phyloP scores from a whole-genome alignment of 2,329 filamentous ascomycete species.

The Colletotrichum sp. region DNA sequence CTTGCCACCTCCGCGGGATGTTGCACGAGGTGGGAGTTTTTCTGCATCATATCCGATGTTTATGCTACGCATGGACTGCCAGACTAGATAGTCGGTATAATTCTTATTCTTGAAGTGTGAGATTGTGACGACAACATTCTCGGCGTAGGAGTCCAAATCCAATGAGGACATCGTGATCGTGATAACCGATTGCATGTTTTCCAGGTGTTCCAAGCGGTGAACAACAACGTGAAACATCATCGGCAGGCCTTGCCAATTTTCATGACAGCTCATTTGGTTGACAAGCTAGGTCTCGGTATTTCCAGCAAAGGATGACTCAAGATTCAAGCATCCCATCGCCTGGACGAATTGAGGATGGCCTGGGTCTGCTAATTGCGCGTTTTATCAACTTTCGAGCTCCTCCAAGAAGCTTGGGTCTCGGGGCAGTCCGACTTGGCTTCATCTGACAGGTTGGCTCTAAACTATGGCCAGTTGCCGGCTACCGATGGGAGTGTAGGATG shows the following conservation, averaged over 20 bases:
- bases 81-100: neutral
- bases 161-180: neutral
- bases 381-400: neutral
- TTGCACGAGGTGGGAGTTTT: neutral
- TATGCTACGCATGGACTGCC: neutral
- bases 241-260: neutral
- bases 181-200: neutral
- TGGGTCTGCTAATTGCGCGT: neutral
- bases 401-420: neutral
- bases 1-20: neutral
- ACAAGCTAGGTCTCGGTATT: neutral
- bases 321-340: neutral
- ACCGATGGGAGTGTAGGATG: neutral
- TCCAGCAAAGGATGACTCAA: neutral
- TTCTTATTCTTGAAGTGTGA: neutral
- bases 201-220: neutral
- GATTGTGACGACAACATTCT: neutral
- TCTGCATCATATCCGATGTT: neutral
- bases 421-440: neutral
- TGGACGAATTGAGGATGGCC: neutral
- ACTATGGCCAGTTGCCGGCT: neutral
- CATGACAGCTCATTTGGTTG: neutral
- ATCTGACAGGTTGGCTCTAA: neutral
- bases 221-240: neutral
- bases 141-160: accelerated